These are phyloP conservation scores for Neurospora terricola DNA, from an alignment of 495 filamentous ascomycete species.

Conservation along the genomic window DNA sequence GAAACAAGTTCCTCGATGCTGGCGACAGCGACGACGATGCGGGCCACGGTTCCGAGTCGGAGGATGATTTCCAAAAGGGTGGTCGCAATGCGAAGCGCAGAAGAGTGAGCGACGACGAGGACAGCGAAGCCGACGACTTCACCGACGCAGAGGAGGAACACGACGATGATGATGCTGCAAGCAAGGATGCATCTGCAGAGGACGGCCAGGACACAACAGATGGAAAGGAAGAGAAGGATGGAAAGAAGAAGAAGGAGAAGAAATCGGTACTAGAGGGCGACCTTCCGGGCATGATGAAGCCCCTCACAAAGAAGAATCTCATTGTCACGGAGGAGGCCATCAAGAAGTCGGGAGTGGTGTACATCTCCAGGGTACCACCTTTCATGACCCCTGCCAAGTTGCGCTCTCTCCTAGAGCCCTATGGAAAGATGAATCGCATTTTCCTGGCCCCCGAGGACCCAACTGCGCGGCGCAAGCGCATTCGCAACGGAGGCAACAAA, in stretches of 20 bases:
- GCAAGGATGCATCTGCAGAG: conserved; percentile 6
- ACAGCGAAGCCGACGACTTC: conserved; percentile 22
- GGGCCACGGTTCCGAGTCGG: conserved; percentile 58
- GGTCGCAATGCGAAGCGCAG: conserved; percentile 56
- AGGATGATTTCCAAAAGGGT: conserved; percentile 57
- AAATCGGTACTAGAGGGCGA: conserved; percentile 18
- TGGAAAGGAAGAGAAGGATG: conserved; percentile 9
- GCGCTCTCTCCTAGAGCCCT: conserved; percentile 62
- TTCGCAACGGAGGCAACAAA: conserved; percentile 71
- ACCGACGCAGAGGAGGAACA: conserved; percentile 25
- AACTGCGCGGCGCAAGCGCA: conserved; percentile 44
- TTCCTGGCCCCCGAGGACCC: conserved; percentile 80
- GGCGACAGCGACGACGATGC: conserved; percentile 58
- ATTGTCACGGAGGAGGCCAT: conserved; percentile 46
- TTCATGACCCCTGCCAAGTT: conserved; percentile 88
- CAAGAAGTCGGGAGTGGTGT: conserved; percentile 68
- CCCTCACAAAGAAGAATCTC: conserved; percentile 49
- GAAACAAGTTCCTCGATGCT: conserved; percentile 67
- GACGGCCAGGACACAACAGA: conserved; percentile 10
- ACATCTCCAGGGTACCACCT: conserved; percentile 83
- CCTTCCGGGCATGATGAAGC: conserved; percentile 36
- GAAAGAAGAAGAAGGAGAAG: conserved; percentile 10
- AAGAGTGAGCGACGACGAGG: conserved; percentile 40
- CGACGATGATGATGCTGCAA: conserved; percentile 9
- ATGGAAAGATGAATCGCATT: conserved; percentile 72